Evolutionary conservation across 2,329 filamentous ascomycete genomes (phyloP).

Genomic region (Alternaria sp.): DNA sequence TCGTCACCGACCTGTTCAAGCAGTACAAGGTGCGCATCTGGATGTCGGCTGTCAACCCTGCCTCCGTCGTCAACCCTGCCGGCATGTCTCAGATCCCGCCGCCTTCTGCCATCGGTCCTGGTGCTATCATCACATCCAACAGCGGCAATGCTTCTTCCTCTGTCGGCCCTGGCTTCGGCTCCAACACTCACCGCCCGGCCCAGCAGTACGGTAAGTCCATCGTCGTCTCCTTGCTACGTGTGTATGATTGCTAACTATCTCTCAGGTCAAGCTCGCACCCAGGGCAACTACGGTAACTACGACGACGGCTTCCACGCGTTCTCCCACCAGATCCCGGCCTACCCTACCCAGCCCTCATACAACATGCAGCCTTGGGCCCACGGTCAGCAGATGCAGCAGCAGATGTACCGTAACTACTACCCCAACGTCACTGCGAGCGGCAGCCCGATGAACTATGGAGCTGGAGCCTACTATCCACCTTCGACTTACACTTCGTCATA

Average conservation of each 20-base stretch:
- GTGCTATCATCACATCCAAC: conserved; percentile 40
- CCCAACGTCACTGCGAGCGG: conserved; percentile 30
- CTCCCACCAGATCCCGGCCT: conserved; percentile 39
- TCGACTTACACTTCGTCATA: conserved; percentile 30
- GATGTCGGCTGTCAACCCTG: conserved; percentile 99
- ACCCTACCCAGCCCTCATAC: conserved; percentile 28
- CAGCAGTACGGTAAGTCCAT: conserved; percentile 37
- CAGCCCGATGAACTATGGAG: conserved; percentile 42
- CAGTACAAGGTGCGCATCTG: conserved; percentile 99
- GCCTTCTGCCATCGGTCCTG: conserved; percentile 48
- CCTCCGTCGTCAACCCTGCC: conserved; percentile 69
- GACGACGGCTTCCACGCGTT: conserved; percentile 39
- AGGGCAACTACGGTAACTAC: conserved; percentile 27
- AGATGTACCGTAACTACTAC: conserved; percentile 29
- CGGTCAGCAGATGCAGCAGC: conserved; percentile 28
- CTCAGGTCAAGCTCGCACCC: conserved; percentile 25
- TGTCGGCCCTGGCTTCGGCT: conserved; percentile 44
- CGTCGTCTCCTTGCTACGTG: not conserved
- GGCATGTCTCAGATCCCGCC: conserved; percentile 43
- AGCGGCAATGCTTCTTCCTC: conserved; percentile 26
- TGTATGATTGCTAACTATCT: conserved; percentile 13
- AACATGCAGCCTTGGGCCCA: conserved; percentile 36
- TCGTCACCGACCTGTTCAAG: conserved; percentile 97
- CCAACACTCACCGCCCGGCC: conserved; percentile 28
- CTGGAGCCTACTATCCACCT: conserved; percentile 39